These are phyloP conservation scores for Apocynum venetum DNA, from an alignment of 257 asterid genomes.

Conservation along the genomic window DNA sequence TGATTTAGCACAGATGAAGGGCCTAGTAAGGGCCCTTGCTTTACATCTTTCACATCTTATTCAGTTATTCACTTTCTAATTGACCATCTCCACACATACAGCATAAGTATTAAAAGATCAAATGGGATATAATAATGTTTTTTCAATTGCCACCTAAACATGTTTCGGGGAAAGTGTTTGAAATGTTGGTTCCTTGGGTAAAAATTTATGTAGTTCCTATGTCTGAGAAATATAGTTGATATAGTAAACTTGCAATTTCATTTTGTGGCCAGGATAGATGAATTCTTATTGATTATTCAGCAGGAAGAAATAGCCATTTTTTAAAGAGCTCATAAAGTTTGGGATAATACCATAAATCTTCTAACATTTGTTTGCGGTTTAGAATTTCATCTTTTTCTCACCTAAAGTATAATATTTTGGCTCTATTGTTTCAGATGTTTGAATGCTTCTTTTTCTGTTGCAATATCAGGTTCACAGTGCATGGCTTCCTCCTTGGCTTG, in stretches of 20 bases:
- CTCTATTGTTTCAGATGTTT: background rate
- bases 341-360: background rate
- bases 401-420: too few relatives aligned
- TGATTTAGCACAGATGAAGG: background rate
- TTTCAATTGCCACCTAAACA: too few relatives aligned
- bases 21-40: background rate
- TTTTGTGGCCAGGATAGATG: background rate
- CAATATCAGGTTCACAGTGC: slow-evolving; percentile 63
- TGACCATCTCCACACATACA: too few relatives aligned
- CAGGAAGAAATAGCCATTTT: background rate
- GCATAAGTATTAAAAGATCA: too few relatives aligned
- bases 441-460: slow-evolving; percentile 14
- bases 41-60: background rate
- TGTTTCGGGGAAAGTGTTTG: background rate
- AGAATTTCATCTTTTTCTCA: background rate
- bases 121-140: too few relatives aligned
- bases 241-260: background rate
- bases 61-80: too few relatives aligned
- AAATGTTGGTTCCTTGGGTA: background rate
- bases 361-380: background rate
- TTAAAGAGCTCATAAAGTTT: background rate
- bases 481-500: slow-evolving; percentile 95
- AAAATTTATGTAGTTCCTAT: background rate
- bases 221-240: background rate
- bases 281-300: background rate